phyloP scores from a whole-genome alignment of 2,329 filamentous ascomycete species.

The Podosphaera leucotricha region DNA sequence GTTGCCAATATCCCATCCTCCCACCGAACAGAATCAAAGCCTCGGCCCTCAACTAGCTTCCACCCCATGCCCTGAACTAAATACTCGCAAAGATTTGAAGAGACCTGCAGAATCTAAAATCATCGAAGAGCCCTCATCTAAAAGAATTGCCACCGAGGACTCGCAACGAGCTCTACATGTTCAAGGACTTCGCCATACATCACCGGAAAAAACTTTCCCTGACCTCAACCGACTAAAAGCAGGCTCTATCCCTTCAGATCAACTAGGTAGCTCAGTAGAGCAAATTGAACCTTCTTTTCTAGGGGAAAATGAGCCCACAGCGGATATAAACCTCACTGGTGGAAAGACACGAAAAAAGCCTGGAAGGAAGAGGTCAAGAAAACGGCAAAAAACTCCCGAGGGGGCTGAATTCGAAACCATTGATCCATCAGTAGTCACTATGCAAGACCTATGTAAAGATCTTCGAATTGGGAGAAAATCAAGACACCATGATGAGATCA shows the following conservation, averaged over 20 bases:
- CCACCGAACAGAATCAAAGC: not conserved
- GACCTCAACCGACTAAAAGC: not conserved
- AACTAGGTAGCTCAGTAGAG: not conserved
- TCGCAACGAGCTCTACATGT: no score
- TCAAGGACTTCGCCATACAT: no score
- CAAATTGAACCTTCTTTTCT: not conserved
- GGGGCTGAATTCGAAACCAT: conserved; percentile 38
- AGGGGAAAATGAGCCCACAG: conserved; percentile 5
- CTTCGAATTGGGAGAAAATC: conserved; percentile 52
- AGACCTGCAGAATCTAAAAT: no score
- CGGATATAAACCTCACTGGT: conserved; percentile 5
- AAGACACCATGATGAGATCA: conserved; percentile 48
- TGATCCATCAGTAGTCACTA: conserved; percentile 41
- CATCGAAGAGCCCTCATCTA: no score
- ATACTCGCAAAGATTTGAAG: no score
- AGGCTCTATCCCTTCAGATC: not conserved
- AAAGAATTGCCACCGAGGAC: no score
- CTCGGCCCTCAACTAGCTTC: no score
- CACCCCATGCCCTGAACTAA: no score
- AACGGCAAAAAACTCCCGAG: conserved; percentile 27
- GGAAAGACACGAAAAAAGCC: conserved; percentile 13
- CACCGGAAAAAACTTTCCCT: no score
- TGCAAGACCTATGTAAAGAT: conserved; percentile 49
- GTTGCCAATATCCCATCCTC: not conserved
- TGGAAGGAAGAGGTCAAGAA: conserved; percentile 11